phyloP scores from a whole-genome alignment of 2,329 filamentous ascomycete genomes.

The Corinectria fuckeliana region DNA sequence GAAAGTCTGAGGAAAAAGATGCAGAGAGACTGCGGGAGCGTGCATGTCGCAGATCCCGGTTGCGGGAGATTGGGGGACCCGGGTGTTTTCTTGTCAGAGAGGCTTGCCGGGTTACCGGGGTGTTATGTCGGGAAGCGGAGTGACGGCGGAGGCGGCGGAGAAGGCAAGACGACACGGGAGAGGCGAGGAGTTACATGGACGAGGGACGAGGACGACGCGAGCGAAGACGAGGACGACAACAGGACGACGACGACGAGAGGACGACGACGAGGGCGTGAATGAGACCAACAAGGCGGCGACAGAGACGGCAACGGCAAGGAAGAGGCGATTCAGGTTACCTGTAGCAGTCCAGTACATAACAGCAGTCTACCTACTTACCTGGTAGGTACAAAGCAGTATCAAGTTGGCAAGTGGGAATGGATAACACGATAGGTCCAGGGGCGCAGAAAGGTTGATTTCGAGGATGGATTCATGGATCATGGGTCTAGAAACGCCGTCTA shows the following conservation, averaged over 20 bases:
- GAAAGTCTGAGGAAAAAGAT: slow-evolving; percentile 16
- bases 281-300: background rate
- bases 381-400: no score
- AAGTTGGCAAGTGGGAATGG: background rate
- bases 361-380: no score
- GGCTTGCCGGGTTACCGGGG: slow-evolving; percentile 15
- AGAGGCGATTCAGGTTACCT: no score
- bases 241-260: background rate
- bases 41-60: slow-evolving; percentile 31
- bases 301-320: background rate
- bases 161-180: slow-evolving; percentile 12
- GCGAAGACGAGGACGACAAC: background rate
- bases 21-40: slow-evolving; percentile 29
- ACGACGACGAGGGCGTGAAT: background rate
- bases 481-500: background rate
- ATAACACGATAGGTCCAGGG: background rate
- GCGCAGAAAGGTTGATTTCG: slow-evolving; percentile 18
- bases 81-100: slow-evolving; percentile 18
- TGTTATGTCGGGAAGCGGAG: slow-evolving; percentile 19
- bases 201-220: slow-evolving; percentile 4
- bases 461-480: slow-evolving; percentile 8
- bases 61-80: slow-evolving; percentile 17
- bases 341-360: no score
- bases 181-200: no score
- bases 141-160: slow-evolving; percentile 17